Evolutionary conservation across 169 alveolate species (phyloP).

Genomic region (Cryptosporidium canis): DNA sequence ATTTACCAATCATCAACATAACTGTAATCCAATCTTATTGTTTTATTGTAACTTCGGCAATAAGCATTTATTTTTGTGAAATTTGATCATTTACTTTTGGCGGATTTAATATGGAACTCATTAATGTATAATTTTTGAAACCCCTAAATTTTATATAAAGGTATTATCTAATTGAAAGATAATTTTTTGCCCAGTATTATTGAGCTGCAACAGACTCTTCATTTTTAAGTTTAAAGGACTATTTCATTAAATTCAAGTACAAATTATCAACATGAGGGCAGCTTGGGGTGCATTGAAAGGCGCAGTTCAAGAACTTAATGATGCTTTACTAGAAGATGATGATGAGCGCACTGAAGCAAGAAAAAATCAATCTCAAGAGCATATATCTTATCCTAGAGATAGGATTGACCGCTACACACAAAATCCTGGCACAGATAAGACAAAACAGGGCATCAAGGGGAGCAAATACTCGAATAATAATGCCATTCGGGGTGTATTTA

Average conservation of each 20-base stretch:
- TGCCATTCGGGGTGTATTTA: not conserved
- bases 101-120: not conserved
- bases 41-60: not conserved
- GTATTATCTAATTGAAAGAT: not conserved
- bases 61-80: not conserved
- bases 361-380: not conserved
- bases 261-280: conserved; percentile 40
- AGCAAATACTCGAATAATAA: not conserved
- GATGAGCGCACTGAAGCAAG: not conserved
- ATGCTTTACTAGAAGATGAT: conserved; percentile 61
- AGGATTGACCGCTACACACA: not conserved
- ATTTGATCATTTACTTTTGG: not conserved
- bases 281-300: conserved; percentile 73
- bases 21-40: not conserved
- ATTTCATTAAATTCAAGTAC: not conserved
- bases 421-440: not conserved
- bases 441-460: not conserved
- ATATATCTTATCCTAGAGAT: not conserved
- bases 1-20: no score
- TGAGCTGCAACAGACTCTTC: not conserved
- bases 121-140: no score
- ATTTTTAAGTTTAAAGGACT: not conserved
- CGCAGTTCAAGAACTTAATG: conserved; percentile 69
- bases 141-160: not conserved
- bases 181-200: not conserved